Percentiles rank a stretch among this genome's conserved stretches.
phyloP scores from a whole-genome alignment of 78 protist species.

The Monosiga brevicollis region DNA sequence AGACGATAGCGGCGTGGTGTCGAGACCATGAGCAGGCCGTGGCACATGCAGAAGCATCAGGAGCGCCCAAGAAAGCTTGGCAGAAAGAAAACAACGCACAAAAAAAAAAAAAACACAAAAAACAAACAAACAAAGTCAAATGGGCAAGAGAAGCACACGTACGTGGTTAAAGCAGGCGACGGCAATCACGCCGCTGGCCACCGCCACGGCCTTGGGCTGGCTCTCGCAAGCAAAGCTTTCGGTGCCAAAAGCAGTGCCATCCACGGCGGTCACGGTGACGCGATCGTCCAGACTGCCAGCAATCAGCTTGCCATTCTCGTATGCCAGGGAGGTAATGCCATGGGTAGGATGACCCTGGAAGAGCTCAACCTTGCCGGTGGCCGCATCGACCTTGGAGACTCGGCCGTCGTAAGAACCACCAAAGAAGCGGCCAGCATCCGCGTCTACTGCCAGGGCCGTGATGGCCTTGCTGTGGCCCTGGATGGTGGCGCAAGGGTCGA shows the following conservation, averaged over 20 bases:
- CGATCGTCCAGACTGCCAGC: not conserved
- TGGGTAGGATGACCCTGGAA: not conserved
- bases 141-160: not conserved
- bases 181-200: not conserved
- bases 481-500: not conserved
- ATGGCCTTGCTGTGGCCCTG: constrained; percentile 70
- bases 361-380: not conserved
- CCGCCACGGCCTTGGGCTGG: not conserved
- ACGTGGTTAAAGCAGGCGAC: not conserved
- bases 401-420: not conserved
- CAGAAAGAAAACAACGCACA: not conserved
- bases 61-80: not conserved
- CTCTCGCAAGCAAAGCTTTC: not conserved
- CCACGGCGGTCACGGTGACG: not conserved
- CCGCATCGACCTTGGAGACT: not conserved
- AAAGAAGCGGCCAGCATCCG: not conserved
- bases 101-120: not conserved
- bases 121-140: not conserved
- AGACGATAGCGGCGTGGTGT: not conserved
- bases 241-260: not conserved
- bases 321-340: not conserved
- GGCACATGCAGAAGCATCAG: not conserved
- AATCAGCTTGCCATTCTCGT: not conserved
- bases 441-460: constrained; percentile 36
- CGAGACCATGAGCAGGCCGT: not conserved